Evolutionary conservation across 106 monocot genomes (phyloP).

Genomic region (Dendrobium huoshanense): DNA sequence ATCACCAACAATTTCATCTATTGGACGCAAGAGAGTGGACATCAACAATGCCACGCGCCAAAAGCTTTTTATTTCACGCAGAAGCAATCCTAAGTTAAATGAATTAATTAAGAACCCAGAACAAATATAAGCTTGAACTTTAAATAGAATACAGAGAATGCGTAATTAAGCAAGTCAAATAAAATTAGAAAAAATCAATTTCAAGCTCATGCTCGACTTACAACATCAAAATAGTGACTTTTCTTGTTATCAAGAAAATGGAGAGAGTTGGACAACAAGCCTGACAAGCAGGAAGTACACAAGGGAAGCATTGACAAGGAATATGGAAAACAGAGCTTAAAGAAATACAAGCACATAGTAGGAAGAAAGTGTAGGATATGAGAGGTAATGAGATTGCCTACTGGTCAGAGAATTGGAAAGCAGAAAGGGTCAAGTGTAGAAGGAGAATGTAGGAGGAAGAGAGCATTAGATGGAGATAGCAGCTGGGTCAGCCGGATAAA

Average conservation of each 20-base stretch:
- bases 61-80: slow-evolving; percentile 77
- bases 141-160: not conserved
- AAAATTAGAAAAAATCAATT: not conserved
- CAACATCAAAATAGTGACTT: not conserved
- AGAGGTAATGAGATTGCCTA: no score
- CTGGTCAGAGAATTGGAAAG: no score
- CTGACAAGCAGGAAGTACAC: not conserved
- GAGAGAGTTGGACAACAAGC: not conserved
- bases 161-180: not conserved
- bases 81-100: slow-evolving; percentile 45
- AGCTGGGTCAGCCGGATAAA: no score
- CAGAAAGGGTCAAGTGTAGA: no score
- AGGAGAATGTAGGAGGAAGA: no score
- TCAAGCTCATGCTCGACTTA: not conserved
- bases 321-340: not conserved
- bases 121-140: not conserved
- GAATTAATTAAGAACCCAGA: not conserved
- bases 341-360: not conserved
- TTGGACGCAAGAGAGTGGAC: slow-evolving; percentile 49
- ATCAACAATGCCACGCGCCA: slow-evolving; percentile 80
- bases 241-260: not conserved
- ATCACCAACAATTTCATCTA: slow-evolving; percentile 13
- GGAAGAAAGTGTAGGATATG: not conserved
- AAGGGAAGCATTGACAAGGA: not conserved
- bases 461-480: no score